Evolutionary conservation across 2,329 filamentous ascomycete genomes (phyloP).

Genomic region (Cytospora piceae): DNA sequence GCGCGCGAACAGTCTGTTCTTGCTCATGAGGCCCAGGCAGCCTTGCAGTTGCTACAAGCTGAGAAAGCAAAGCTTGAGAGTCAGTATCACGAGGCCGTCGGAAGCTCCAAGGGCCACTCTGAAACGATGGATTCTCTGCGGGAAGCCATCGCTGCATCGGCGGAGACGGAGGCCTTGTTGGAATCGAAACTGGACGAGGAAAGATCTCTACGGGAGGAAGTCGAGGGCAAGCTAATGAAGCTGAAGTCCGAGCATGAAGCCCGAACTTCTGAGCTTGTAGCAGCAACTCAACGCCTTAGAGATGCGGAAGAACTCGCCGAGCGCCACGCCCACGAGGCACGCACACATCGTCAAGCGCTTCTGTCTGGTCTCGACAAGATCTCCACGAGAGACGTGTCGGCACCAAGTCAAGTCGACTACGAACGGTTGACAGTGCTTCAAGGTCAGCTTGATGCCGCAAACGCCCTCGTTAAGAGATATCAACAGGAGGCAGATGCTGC

Average conservation of each 20-base stretch:
- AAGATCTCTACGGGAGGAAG: conserved; percentile 70
- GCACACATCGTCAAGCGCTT: conserved; percentile 81
- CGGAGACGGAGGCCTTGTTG: conserved; percentile 74
- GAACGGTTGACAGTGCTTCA: conserved; percentile 77
- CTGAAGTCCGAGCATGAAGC: conserved; percentile 84
- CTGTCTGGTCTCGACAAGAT: conserved; percentile 81
- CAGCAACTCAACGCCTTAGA: conserved; percentile 71
- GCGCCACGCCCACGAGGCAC: conserved; percentile 84
- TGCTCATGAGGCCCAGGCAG: conserved; percentile 74
- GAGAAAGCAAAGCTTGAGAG: conserved; percentile 79
- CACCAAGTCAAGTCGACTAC: conserved; percentile 53
- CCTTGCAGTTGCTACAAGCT: conserved; percentile 75
- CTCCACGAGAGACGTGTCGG: conserved; percentile 55
- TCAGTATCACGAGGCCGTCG: conserved; percentile 68
- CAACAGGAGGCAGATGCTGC: conserved; percentile 86
- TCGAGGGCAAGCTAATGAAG: conserved; percentile 76
- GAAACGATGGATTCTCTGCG: conserved; percentile 75
- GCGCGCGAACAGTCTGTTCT: conserved; percentile 81
- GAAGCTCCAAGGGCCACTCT: conserved; percentile 70
- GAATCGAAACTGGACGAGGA: conserved; percentile 87
- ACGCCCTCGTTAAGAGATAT: conserved; percentile 81
- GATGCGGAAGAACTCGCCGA: conserved; percentile 89
- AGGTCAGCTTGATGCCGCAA: conserved; percentile 77
- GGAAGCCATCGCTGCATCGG: conserved; percentile 77
- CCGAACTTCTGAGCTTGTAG: conserved; percentile 75